phyloP scores from a whole-genome alignment of 202 grass and related monocot genomes.

The Alloteropsis angusta region DNA sequence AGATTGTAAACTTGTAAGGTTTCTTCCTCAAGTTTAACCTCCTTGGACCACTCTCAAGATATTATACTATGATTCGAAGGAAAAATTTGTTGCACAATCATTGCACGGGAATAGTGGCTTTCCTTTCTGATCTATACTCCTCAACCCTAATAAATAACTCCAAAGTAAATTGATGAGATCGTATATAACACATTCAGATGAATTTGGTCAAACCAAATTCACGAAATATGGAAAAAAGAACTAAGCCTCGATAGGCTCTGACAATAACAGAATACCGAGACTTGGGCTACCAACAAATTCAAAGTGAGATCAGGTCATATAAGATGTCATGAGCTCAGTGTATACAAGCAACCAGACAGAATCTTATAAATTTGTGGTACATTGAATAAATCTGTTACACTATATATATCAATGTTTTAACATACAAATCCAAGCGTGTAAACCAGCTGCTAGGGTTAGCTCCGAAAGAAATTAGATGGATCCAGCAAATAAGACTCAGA shows the following conservation, averaged over 20 bases:
- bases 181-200: too few species aligned
- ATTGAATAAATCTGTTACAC: constrained; percentile 7
- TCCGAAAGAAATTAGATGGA: constrained; percentile 15
- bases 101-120: too few species aligned
- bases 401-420: background rate
- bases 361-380: background rate
- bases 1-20: too few species aligned
- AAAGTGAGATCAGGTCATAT: background rate
- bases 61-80: too few species aligned
- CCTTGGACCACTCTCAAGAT: too few species aligned
- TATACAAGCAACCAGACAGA: background rate
- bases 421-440: background rate
- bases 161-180: too few species aligned
- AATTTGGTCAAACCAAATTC: too few species aligned
- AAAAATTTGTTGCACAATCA: too few species aligned
- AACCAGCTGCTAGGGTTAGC: background rate
- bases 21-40: too few species aligned
- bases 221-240: background rate
- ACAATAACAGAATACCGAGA: background rate
- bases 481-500: constrained; percentile 12
- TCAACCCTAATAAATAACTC: too few species aligned
- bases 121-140: too few species aligned
- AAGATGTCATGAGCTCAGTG: background rate
- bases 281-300: background rate
- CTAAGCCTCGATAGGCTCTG: background rate